Evolutionary conservation across 805 yeast species (phyloP).

Genomic region (Helenozyma rhizophorensis): DNA sequence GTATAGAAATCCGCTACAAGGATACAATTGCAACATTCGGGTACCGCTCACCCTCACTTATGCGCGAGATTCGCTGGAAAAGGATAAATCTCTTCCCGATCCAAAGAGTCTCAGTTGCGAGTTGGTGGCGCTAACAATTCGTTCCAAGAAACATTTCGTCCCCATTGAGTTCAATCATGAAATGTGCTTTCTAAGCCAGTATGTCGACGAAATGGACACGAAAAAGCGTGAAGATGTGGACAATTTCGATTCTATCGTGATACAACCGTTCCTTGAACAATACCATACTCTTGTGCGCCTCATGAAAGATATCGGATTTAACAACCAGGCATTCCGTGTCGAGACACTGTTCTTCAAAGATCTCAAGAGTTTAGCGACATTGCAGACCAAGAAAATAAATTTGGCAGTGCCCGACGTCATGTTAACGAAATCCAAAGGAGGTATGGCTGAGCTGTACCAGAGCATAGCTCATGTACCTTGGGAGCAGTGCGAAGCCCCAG

Average conservation of each 20-base stretch:
- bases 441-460: slow-evolving; percentile 18
- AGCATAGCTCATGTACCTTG: slow-evolving; percentile 27
- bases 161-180: slow-evolving; percentile 40
- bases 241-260: slow-evolving; percentile 30
- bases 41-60: slow-evolving; percentile 33
- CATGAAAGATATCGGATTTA: slow-evolving; percentile 29
- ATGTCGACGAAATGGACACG: slow-evolving; percentile 22
- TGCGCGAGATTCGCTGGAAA: slow-evolving; percentile 12
- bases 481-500: slow-evolving; percentile 12
- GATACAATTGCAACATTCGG: slow-evolving; percentile 14
- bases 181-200: slow-evolving; percentile 33
- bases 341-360: slow-evolving; percentile 35
- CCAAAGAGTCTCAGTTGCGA: slow-evolving; percentile 31
- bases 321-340: slow-evolving; percentile 25
- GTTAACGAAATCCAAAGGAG: slow-evolving; percentile 10
- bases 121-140: slow-evolving; percentile 31
- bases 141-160: slow-evolving; percentile 30
- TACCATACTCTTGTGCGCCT: slow-evolving; percentile 22
- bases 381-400: slow-evolving; percentile 32
- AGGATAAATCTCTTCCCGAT: slow-evolving; percentile 22
- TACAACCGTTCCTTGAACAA: slow-evolving; percentile 27
- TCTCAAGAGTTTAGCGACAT: slow-evolving; percentile 29
- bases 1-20: slow-evolving; percentile 17
- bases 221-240: slow-evolving; percentile 17
- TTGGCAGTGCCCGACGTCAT: slow-evolving; percentile 21